Evolutionary conservation across 2,329 filamentous ascomycete genomes (phyloP).

Genomic region (Trichoderma aggressivum): DNA sequence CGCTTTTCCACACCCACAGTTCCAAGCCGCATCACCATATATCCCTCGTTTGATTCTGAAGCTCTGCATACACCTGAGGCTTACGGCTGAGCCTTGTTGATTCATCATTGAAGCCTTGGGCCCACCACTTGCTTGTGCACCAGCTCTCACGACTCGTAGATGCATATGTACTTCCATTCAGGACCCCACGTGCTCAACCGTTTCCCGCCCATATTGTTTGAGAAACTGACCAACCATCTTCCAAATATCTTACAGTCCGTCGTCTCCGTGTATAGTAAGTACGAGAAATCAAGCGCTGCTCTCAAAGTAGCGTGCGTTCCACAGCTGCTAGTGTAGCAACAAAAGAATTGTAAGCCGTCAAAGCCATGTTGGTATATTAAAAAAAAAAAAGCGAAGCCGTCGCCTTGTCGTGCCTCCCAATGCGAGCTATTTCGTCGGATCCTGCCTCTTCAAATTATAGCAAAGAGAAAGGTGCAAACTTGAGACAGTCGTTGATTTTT

Average conservation of each 20-base stretch:
- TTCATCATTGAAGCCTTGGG: background rate
- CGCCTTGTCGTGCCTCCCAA: background rate
- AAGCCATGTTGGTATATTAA: background rate
- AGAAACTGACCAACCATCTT: background rate
- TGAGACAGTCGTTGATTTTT: background rate
- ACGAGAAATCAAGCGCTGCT: background rate
- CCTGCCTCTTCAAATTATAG: background rate
- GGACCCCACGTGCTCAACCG: background rate
- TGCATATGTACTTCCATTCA: background rate
- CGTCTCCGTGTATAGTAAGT: background rate
- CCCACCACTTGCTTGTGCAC: background rate
- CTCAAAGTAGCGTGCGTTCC: background rate
- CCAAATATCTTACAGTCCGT: slow-evolving; percentile 5
- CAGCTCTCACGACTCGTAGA: background rate
- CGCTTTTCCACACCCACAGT: background rate
- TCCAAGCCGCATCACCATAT: background rate
- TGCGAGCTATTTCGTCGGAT: background rate
- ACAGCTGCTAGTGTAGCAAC: background rate
- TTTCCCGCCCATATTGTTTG: background rate
- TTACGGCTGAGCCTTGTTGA: background rate
- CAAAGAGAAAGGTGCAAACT: background rate
- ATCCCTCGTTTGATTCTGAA: background rate
- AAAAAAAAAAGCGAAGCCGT: background rate
- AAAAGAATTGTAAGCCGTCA: background rate
- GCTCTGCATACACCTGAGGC: background rate